Conservation (phyloP, 1,284 basidiomycete genomes). For the Pseudozyma sp. region DNA sequence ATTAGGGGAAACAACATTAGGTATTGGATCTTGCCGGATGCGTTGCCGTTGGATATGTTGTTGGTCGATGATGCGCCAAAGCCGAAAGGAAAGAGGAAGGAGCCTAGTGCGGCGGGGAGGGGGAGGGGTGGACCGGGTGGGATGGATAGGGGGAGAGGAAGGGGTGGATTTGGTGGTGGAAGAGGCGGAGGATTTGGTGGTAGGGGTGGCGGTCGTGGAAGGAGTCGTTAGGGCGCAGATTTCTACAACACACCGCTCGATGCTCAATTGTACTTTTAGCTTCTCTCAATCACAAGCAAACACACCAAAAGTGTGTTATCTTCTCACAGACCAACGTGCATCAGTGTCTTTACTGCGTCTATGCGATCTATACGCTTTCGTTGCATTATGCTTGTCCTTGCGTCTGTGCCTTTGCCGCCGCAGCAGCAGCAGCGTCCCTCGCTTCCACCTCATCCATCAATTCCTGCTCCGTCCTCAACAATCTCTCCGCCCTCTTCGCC, state of each 20-base stretch:
- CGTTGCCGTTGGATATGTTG: conserved; percentile 92
- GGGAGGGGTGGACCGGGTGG: conserved; percentile 35
- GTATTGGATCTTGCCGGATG: conserved; percentile 95
- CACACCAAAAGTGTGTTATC: background rate
- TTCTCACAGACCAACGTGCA: too few relatives aligned
- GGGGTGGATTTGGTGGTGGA: conserved; percentile 39
- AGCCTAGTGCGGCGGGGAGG: conserved; percentile 27
- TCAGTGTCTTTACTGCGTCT: too few relatives aligned
- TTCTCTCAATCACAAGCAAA: conserved; percentile 1
- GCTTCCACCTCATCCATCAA: conserved; percentile 44
- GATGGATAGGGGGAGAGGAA: conserved; percentile 53
- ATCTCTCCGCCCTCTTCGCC: conserved; percentile 38
- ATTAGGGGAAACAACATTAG: conserved; percentile 73
- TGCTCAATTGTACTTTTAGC: conserved; percentile 15
- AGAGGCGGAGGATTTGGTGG: conserved; percentile 8
- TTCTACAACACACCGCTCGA: background rate
- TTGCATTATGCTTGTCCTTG: background rate
- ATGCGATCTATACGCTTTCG: too few relatives aligned
- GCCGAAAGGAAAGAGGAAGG: conserved; percentile 76
- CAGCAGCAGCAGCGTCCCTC: conserved; percentile 38
- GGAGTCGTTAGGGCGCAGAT: conserved; percentile 12
- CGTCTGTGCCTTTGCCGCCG: conserved; percentile 2
- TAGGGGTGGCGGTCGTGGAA: conserved; percentile 27
- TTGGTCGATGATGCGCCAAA: conserved; percentile 97
- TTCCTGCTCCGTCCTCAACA: conserved; percentile 49